Evolutionary conservation across 164 flowering plant genomes (phyloP), one percentile per base, ranked within the genome.

Genomic region (Hamamelis virginiana): DNA sequence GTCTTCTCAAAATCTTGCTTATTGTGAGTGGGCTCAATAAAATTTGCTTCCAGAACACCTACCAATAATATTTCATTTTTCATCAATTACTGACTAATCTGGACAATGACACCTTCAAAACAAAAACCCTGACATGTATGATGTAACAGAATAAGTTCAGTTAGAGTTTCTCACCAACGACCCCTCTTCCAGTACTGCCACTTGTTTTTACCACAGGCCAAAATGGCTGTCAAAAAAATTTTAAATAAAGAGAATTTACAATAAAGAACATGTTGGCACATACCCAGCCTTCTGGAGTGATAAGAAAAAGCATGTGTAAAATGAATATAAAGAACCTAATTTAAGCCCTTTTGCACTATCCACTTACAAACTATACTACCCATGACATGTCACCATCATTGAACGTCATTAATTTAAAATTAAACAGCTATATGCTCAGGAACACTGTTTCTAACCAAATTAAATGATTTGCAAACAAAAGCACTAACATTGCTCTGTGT

Each of bases 1-100:
- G 91, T 87, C 75, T 78, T 87, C 83, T 89, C 94, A 69, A 89
- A 89, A 45, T 86, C 94, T 78, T 89, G 91, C 74, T 89, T 87
- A 67, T 85, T 82, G 74, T 89, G 94, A 5, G 84, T 84, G 44
- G 91, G 91, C 74, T 87, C 80, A 62, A 89, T 74, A 72, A 85
- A 85, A 71, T 89, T 85, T 59, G 91, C 90, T 78, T 89, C 91
- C 70, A 89, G 71, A 46, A 85, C 85, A 72, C 94, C 94, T 88
- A 69, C 15, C 18, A 76, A 50, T 55, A 64, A 65, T 26, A 67
- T 38, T 46, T 66, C 12, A 73, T 67, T 26, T 65, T 61, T 59
- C 38, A 52, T 44, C 25, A 62, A 25, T 10, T 68, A 58, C 15
- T 44, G 15, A 57, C 25, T 59, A 21, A n/a, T 44, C 16, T 23